These are phyloP conservation scores for Gryganskiella cystojenkinii DNA, from an alignment of 192 early-diverging fungal species.

Conservation along the genomic window DNA sequence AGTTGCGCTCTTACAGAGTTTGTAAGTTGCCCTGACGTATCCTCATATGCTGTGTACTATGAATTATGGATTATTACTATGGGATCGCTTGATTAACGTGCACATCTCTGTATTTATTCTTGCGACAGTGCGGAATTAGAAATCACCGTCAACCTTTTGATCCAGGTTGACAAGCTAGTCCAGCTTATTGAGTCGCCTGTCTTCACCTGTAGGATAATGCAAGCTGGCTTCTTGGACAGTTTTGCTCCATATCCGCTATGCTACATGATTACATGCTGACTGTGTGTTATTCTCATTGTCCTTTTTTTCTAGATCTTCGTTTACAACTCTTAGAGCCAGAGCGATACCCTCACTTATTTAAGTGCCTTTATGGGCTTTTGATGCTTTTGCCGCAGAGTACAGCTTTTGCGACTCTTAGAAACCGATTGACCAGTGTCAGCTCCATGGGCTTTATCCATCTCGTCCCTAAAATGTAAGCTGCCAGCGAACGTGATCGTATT, in stretches of 20 bases:
- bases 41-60: background rate
- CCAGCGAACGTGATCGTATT: no score
- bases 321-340: slow-evolving; percentile 95
- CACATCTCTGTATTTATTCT: background rate
- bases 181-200: slow-evolving; percentile 98
- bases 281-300: background rate
- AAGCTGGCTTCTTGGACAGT: no score
- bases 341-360: slow-evolving; percentile 88
- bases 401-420: slow-evolving; percentile 95
- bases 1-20: slow-evolving; percentile 79
- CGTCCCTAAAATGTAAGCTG: slow-evolving; percentile 63
- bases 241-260: background rate
- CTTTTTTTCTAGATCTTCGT: slow-evolving; percentile 70
- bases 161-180: slow-evolving; percentile 98
- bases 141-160: slow-evolving; percentile 92
- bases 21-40: no score
- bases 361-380: slow-evolving; percentile 94
- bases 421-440: slow-evolving; percentile 90
- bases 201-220: slow-evolving; percentile 95
- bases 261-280: background rate
- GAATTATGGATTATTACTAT: background rate
- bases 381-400: slow-evolving; percentile 98
- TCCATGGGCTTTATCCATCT: slow-evolving; percentile 72
- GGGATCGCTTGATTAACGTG: background rate
- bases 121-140: slow-evolving; percentile 82